Percentiles rank a stretch among this genome's conserved stretches.
phyloP scores from a whole-genome alignment of 228 moss, liverwort and hornwort species.

The Sphagnum fallax region DNA sequence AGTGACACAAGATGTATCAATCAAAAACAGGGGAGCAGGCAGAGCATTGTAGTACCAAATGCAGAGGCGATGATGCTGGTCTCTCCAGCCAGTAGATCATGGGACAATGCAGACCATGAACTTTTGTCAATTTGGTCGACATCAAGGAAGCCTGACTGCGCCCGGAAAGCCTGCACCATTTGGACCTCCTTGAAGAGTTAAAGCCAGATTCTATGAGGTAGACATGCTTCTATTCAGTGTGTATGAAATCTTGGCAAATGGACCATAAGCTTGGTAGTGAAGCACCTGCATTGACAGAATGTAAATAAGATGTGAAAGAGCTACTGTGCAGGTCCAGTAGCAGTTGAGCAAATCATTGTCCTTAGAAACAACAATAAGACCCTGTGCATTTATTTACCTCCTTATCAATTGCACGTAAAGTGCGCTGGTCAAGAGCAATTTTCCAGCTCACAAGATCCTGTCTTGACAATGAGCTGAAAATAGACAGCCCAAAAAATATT shows the following conservation, averaged over 20 bases:
- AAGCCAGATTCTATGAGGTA: not conserved
- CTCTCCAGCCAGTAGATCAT: constrained; percentile 82
- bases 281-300: not conserved
- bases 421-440: constrained; percentile 73
- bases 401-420: constrained; percentile 41
- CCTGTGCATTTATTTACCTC: constrained; percentile 33
- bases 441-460: constrained; percentile 96
- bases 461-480: constrained; percentile 69
- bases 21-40: too few species aligned
- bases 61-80: constrained; percentile 78
- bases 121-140: constrained; percentile 72
- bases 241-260: too few species aligned
- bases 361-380: not conserved
- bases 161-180: constrained; percentile 57
- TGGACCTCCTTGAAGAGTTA: not conserved
- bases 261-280: too few species aligned
- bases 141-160: constrained; percentile 77
- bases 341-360: too few species aligned
- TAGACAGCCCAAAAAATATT: not conserved
- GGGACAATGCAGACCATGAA: constrained; percentile 70
- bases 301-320: not conserved
- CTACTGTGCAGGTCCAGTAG: too few species aligned
- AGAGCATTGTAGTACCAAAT: constrained; percentile 43
- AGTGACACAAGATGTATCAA: too few species aligned
- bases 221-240: too few species aligned